Conservation (phyloP, 2,329 filamentous ascomycete genomes). For the Orbilia blumenaviensis region DNA sequence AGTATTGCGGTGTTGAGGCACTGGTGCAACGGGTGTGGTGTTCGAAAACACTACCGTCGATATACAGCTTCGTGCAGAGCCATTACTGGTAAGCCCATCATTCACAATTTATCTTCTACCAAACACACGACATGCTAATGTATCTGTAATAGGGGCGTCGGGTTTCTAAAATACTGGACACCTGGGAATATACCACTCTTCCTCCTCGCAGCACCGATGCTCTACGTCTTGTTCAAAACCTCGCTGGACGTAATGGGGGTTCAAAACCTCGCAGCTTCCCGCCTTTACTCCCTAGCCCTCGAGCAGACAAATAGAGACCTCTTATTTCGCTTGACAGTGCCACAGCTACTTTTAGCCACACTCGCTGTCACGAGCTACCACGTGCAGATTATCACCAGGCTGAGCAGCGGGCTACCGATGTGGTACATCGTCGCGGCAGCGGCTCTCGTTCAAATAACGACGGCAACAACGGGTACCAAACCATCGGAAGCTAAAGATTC, state of each 20-base stretch:
- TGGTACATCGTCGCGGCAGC: constrained; percentile 79
- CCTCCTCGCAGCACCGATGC: constrained; percentile 79
- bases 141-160: constrained; percentile 75
- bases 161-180: constrained; percentile 91
- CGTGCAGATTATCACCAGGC: constrained; percentile 89
- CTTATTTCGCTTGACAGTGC: constrained; percentile 71
- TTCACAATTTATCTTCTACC: not conserved
- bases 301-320: constrained; percentile 55
- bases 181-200: constrained; percentile 86
- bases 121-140: constrained; percentile 44
- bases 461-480: constrained; percentile 3
- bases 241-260: constrained; percentile 16
- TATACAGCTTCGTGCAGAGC: constrained; percentile 88
- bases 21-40: constrained; percentile 75
- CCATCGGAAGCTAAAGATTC: constrained; percentile 14
- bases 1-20: constrained; percentile 23
- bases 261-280: not conserved
- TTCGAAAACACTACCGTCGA: constrained; percentile 75
- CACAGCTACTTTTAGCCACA: constrained; percentile 76
- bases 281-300: constrained; percentile 28
- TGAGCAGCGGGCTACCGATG: constrained; percentile 85
- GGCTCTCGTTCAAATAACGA: constrained; percentile 30
- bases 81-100: constrained; percentile 78
- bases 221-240: constrained; percentile 69
- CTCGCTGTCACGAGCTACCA: constrained; percentile 84